Evolutionary conservation across 73 alveolate genomes (phyloP).

Genomic region (Uronychia binucleata): DNA sequence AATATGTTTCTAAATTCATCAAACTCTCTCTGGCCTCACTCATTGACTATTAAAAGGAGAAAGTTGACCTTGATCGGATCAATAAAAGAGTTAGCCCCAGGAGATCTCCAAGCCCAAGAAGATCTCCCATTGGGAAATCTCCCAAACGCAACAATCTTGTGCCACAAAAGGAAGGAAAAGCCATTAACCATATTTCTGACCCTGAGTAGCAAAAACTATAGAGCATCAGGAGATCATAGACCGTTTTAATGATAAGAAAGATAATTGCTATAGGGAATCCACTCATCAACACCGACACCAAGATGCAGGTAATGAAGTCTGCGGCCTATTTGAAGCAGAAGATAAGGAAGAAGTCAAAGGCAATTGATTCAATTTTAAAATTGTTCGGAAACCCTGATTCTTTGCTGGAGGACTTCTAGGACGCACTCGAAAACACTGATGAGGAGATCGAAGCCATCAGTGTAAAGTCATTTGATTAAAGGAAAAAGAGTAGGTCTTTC

Average conservation of each 20-base stretch:
- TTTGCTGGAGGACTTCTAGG: slow-evolving; percentile 2
- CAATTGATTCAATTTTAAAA: slow-evolving; percentile 1
- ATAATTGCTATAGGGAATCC: slow-evolving; percentile 10
- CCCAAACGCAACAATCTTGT: background rate
- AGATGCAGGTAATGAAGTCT: slow-evolving; percentile 8
- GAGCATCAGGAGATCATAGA: background rate
- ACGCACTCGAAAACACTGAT: slow-evolving; percentile 2
- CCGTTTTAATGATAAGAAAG: background rate
- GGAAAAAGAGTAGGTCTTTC: background rate
- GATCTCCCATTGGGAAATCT: background rate
- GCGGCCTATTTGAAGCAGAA: background rate
- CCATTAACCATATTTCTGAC: slow-evolving; percentile 1
- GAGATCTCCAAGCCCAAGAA: slow-evolving; percentile 1
- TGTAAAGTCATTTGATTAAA: background rate
- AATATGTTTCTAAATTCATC: slow-evolving; percentile 19
- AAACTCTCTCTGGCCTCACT: background rate
- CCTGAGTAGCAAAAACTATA: slow-evolving; percentile 22
- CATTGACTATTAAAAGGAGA: slow-evolving; percentile 15
- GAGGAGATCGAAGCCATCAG: slow-evolving; percentile 19
- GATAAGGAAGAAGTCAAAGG: slow-evolving; percentile 5
- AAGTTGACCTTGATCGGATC: background rate
- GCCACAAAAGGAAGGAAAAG: background rate
- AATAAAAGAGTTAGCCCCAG: slow-evolving; percentile 3
- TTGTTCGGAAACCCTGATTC: slow-evolving; percentile 24
- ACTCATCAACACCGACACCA: background rate